A percentile compares a stretch with the other conserved stretches of the same genome.
phyloP scores from a whole-genome alignment of 768 basidiomycete genomes.

The Amylocystis lapponica region DNA sequence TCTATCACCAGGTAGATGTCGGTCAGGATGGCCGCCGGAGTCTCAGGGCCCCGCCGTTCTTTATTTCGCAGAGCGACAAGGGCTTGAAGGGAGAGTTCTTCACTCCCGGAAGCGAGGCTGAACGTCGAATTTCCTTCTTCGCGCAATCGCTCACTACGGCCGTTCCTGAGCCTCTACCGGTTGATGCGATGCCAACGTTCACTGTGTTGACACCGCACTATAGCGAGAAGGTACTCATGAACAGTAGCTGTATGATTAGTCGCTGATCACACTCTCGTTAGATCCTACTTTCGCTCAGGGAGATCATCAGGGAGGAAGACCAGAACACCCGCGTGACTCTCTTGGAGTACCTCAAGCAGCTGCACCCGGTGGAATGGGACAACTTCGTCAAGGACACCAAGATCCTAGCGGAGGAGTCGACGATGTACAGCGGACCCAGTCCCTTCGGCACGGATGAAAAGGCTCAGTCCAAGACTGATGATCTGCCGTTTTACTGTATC shows the following conservation, averaged over 20 bases:
- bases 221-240: constrained; percentile 98
- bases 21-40: constrained; percentile 83
- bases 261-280: no score
- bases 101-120: constrained; percentile 91
- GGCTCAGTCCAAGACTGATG: constrained; percentile 75
- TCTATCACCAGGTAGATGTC: constrained; percentile 94
- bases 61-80: constrained; percentile 92
- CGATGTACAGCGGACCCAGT: constrained; percentile 72
- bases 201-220: constrained; percentile 98
- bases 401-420: constrained; percentile 94
- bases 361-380: constrained; percentile 98
- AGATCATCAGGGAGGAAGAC: constrained; percentile 98
- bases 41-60: constrained; percentile 94
- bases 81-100: constrained; percentile 85
- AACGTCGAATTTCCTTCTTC: constrained; percentile 97
- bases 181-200: constrained; percentile 99
- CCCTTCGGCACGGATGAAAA: constrained; percentile 81
- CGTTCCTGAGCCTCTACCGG: constrained; percentile 88
- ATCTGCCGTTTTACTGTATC: constrained; percentile 96
- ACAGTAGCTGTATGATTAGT: no score
- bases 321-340: constrained; percentile 96
- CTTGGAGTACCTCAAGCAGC: constrained; percentile 95
- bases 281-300: constrained; percentile 93
- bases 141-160: constrained; percentile 96
- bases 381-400: constrained; percentile 99